Conservation (phyloP, 306 rosid species). For the Sesbania bispinosa region DNA sequence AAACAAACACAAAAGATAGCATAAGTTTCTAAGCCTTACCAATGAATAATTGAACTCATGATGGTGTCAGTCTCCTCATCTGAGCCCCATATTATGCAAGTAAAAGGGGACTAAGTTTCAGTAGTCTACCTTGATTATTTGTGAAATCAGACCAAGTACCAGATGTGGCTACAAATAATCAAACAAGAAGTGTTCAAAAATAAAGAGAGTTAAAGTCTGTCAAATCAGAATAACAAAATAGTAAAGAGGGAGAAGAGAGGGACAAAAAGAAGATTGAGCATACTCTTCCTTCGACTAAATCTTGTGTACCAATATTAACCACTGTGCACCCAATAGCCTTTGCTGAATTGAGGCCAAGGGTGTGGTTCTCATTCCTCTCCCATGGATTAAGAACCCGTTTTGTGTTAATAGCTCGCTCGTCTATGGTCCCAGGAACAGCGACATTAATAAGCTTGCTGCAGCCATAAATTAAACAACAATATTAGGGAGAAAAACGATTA, state of each 20-base stretch:
- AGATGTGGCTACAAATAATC: conserved; percentile 73
- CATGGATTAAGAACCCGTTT: conserved; percentile 89
- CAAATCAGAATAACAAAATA: conserved; percentile 1
- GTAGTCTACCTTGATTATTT: conserved; percentile 78
- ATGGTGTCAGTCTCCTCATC: conserved; percentile 10
- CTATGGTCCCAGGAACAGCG: conserved; percentile 99
- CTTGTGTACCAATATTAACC: conserved; percentile 97
- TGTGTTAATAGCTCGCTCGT: conserved; percentile 96
- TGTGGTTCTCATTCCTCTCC: conserved; percentile 99
- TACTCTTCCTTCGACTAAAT: conserved; percentile 89
- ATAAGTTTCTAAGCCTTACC: conserved; percentile 13
- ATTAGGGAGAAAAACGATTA: neutral
- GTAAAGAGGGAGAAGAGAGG: neutral
- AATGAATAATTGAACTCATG: conserved; percentile 13
- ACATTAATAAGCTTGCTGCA: conserved; percentile 93
- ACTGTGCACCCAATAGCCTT: conserved; percentile 99
- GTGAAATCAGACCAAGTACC: conserved; percentile 93
- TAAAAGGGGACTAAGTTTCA: neutral
- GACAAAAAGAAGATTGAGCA: conserved; percentile 36
- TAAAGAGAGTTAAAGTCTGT: conserved; percentile 5
- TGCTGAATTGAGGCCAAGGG: conserved; percentile 96
- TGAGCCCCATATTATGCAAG: neutral
- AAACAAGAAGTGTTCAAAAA: conserved; percentile 7
- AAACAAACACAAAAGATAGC: conserved; percentile 11
- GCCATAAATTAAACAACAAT: conserved; percentile 36